Conservation (phyloP, 2,329 filamentous ascomycete species). For the Exophiala aquamarina region DNA sequence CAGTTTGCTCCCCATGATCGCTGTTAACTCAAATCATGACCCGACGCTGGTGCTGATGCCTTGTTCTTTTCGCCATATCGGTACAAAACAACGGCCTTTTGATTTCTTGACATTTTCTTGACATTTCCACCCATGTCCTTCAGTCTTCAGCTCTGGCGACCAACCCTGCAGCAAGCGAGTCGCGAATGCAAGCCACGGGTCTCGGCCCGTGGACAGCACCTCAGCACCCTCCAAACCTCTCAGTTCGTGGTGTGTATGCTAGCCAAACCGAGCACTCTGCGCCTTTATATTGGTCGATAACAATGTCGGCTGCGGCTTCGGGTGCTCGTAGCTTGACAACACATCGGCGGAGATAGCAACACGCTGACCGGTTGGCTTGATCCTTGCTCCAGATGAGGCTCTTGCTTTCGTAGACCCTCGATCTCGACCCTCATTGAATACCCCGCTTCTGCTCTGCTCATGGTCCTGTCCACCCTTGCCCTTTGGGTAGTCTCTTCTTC, state of each 20-base stretch:
- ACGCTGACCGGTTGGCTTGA: conserved; percentile 13
- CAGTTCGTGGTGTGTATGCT: conserved; percentile 1
- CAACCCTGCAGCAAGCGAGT: conserved; percentile 18
- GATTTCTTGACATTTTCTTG: neutral
- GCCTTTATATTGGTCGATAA: conserved; percentile 17
- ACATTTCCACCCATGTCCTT: conserved; percentile 9
- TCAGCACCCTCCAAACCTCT: conserved; percentile 2
- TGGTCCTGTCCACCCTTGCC: conserved; percentile 3
- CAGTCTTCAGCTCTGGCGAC: neutral
- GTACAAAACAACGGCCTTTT: too few relatives aligned
- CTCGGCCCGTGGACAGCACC: conserved; percentile 10
- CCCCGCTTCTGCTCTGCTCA: conserved; percentile 14
- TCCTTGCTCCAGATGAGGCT: conserved; percentile 16
- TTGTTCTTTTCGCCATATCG: too few relatives aligned
- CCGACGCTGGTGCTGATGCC: too few relatives aligned
- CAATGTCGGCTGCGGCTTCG: conserved; percentile 7
- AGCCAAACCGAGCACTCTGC: neutral
- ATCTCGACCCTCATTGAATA: conserved; percentile 6
- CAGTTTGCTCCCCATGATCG: too few relatives aligned
- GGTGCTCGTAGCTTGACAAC: conserved; percentile 6
- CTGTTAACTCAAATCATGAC: too few relatives aligned
- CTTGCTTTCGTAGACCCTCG: conserved; percentile 6
- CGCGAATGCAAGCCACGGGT: conserved; percentile 19
- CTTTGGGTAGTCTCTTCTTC: too few relatives aligned
- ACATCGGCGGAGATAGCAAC: neutral